Conservation (phyloP, 1,284 basidiomycete genomes). For the Uromyces viciae-fabae region DNA sequence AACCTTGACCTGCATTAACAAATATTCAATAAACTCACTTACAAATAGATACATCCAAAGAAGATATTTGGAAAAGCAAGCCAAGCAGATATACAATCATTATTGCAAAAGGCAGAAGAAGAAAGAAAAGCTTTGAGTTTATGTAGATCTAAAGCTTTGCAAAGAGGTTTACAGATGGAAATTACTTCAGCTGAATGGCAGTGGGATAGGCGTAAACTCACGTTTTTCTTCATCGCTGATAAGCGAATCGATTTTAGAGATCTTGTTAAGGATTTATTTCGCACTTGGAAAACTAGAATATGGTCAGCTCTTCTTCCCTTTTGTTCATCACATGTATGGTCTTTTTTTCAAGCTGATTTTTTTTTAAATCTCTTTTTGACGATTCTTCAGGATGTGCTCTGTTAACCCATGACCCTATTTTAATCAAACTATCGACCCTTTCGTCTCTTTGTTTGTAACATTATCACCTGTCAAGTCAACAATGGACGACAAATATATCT, state of each 20-base stretch:
- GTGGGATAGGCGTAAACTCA: slow-evolving; percentile 94
- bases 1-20: too few relatives aligned
- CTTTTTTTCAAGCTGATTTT: slow-evolving; percentile 20
- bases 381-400: slow-evolving; percentile 41
- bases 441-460: background rate
- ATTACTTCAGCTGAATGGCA: slow-evolving; percentile 97
- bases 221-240: slow-evolving; percentile 94
- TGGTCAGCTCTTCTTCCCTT: slow-evolving; percentile 50
- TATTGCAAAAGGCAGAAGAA: slow-evolving; percentile 77
- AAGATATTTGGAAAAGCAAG: slow-evolving; percentile 91
- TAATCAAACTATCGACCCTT: background rate
- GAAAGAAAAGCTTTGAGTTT: slow-evolving; percentile 86
- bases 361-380: background rate
- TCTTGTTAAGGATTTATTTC: slow-evolving; percentile 84
- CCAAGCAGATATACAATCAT: slow-evolving; percentile 71
- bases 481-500: background rate
- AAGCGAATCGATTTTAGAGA: slow-evolving; percentile 96
- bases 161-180: slow-evolving; percentile 83
- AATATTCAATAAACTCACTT: background rate
- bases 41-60: slow-evolving; percentile 87
- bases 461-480: background rate
- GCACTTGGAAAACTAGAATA: slow-evolving; percentile 57
- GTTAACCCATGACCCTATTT: slow-evolving; percentile 23
- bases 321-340: background rate
- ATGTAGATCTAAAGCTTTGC: slow-evolving; percentile 82